Evolutionary conservation across 169 alveolate genomes (phyloP).

Genomic region (Haemoproteus tartakovskyi): DNA sequence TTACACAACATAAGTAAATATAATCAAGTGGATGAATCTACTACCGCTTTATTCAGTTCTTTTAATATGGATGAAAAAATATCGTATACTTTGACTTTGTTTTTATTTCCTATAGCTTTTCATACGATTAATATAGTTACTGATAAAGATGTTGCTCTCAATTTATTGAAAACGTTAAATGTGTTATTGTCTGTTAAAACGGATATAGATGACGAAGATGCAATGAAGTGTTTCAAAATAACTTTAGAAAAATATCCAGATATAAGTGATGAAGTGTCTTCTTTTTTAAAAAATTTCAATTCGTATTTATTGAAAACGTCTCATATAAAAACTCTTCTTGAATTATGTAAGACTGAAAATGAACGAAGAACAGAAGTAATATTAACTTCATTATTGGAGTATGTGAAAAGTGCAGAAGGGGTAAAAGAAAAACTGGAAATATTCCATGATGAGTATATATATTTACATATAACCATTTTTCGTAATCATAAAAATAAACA

Average conservation of each 20-base stretch:
- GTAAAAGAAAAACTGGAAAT: neutral
- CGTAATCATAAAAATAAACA: slow-evolving; percentile 19
- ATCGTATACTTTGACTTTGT: slow-evolving; percentile 39
- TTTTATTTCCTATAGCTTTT: slow-evolving; percentile 43
- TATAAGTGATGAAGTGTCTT: slow-evolving; percentile 35
- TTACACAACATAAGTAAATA: slow-evolving; percentile 52
- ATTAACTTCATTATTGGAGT: slow-evolving; percentile 20
- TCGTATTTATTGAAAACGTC: slow-evolving; percentile 38
- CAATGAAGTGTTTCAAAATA: slow-evolving; percentile 49
- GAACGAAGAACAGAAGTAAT: slow-evolving; percentile 17
- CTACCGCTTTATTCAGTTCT: slow-evolving; percentile 49
- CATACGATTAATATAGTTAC: slow-evolving; percentile 55
- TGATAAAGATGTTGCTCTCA: slow-evolving; percentile 39
- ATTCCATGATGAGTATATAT: slow-evolving; percentile 24
- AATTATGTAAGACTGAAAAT: slow-evolving; percentile 50
- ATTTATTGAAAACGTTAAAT: slow-evolving; percentile 47
- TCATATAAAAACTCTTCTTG: slow-evolving; percentile 23
- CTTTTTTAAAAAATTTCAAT: slow-evolving; percentile 48
- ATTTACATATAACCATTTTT: slow-evolving; percentile 14
- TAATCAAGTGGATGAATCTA: slow-evolving; percentile 54
- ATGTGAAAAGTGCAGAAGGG: neutral
- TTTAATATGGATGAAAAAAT: slow-evolving; percentile 45
- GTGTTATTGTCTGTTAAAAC: slow-evolving; percentile 26
- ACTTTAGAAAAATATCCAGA: slow-evolving; percentile 40
- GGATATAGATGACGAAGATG: slow-evolving; percentile 50